phyloP scores from a whole-genome alignment of 1,284 basidiomycete genomes.

The Sporisorium iseilematis-ciliati region DNA sequence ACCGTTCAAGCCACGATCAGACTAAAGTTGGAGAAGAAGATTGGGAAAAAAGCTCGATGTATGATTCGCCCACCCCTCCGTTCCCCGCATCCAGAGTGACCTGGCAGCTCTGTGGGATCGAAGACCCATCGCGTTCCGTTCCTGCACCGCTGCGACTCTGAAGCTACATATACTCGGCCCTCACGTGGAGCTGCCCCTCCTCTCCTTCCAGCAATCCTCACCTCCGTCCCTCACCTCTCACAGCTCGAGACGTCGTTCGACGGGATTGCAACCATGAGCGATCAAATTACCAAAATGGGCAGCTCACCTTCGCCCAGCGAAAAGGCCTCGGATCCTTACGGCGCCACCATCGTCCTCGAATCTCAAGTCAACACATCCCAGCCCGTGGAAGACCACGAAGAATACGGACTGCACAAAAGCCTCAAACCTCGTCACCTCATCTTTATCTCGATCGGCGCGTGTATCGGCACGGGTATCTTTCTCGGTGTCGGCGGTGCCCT shows the following conservation, averaged over 20 bases:
- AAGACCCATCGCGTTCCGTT: no score
- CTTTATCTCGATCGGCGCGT: constrained; percentile 32
- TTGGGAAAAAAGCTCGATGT: neutral
- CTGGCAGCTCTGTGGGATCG: neutral
- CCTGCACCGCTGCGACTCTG: no score
- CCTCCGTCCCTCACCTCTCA: neutral
- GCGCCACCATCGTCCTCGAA: constrained; percentile 11
- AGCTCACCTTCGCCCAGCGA: constrained; percentile 15
- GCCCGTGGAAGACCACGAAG: constrained; percentile 23
- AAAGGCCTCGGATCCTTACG: neutral
- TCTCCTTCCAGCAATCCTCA: neutral
- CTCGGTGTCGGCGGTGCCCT: constrained; percentile 78
- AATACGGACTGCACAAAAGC: constrained; percentile 70
- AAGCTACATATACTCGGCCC: no score
- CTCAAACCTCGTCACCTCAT: constrained; percentile 32
- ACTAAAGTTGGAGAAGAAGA: neutral
- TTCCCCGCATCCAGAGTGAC: constrained; percentile 1
- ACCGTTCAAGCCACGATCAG: neutral
- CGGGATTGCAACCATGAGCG: neutral
- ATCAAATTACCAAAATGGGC: constrained; percentile 8
- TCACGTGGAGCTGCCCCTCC: no score
- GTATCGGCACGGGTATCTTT: constrained; percentile 72
- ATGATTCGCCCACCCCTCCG: constrained; percentile 1
- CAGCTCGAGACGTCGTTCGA: neutral
- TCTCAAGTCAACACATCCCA: constrained; percentile 2